These are phyloP conservation scores for Pichia scutulata DNA, from an alignment of 805 yeast genomes.

Conservation along the genomic window DNA sequence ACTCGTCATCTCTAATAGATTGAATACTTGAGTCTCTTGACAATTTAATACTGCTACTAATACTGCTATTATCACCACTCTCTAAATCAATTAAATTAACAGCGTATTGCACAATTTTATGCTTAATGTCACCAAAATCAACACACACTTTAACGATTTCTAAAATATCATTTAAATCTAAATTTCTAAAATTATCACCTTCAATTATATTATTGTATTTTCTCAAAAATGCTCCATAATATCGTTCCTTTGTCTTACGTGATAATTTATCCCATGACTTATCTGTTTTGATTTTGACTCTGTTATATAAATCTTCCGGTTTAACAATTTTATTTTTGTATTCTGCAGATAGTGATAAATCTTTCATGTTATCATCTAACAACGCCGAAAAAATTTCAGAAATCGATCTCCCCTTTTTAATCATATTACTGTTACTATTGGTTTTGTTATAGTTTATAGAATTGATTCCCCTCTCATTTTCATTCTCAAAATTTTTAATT, in stretches of 20 bases:
- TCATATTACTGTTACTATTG: not conserved
- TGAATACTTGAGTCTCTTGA: not conserved
- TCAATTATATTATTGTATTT: slow-evolving; percentile 19
- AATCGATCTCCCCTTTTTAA: slow-evolving; percentile 12
- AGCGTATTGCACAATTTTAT: slow-evolving; percentile 18
- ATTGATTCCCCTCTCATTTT: not conserved
- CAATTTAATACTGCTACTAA: not conserved
- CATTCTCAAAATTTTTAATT: not conserved
- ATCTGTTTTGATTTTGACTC: slow-evolving; percentile 17
- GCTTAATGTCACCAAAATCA: slow-evolving; percentile 19
- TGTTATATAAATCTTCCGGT: slow-evolving; percentile 22
- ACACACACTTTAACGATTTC: slow-evolving; percentile 22
- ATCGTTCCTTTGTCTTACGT: slow-evolving; percentile 17
- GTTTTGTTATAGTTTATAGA: not conserved
- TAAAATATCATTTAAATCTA: slow-evolving; percentile 15
- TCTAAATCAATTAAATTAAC: slow-evolving; percentile 10
- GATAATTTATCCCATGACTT: slow-evolving; percentile 21
- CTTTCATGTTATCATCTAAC: slow-evolving; percentile 21
- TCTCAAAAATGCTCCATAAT: slow-evolving; percentile 26
- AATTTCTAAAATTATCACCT: slow-evolving; percentile 9
- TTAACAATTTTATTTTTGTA: slow-evolving; percentile 20
- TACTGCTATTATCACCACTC: slow-evolving; percentile 1
- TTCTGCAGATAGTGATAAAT: slow-evolving; percentile 23
- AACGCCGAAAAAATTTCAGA: slow-evolving; percentile 22
- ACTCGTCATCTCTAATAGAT: not conserved